Evolutionary conservation across 352 stramenopile species (phyloP).

Genomic region (Pythium vanterpoolii): DNA sequence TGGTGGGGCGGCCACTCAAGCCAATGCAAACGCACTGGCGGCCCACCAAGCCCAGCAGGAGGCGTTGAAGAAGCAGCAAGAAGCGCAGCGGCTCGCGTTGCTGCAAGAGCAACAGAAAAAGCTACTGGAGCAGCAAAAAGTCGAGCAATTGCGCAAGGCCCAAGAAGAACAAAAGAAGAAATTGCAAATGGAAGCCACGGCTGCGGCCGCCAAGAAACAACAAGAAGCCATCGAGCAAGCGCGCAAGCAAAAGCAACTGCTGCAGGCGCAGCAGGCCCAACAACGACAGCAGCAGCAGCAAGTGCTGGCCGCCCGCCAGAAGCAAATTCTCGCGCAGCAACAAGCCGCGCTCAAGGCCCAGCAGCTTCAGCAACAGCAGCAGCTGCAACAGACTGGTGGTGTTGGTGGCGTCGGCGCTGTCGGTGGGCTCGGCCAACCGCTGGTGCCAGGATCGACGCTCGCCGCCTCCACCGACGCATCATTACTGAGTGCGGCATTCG

Average conservation of each 20-base stretch:
- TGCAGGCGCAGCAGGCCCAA: constrained; percentile 40
- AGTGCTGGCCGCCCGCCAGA: constrained; percentile 21
- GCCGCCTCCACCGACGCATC: constrained; percentile 11
- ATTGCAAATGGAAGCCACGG: constrained; percentile 52
- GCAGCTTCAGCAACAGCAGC: constrained; percentile 15
- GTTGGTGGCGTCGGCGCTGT: constrained; percentile 12
- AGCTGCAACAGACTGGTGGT: constrained; percentile 2
- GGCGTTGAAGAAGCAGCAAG: constrained; percentile 63
- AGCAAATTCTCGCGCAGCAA: constrained; percentile 45
- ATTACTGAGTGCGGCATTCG: constrained; percentile 7
- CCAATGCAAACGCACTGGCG: constrained; percentile 12
- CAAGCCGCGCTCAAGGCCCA: constrained; percentile 20
- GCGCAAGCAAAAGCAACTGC: constrained; percentile 62
- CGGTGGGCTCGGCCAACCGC: not conserved
- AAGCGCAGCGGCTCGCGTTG: constrained; percentile 48
- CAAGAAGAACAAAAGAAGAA: constrained; percentile 70
- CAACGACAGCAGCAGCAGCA: constrained; percentile 25
- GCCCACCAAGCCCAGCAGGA: constrained; percentile 35
- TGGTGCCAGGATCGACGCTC: not conserved
- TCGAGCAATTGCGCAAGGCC: constrained; percentile 56
- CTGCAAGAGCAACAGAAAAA: constrained; percentile 73
- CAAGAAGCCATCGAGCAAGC: constrained; percentile 60
- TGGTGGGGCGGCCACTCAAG: constrained; percentile 26
- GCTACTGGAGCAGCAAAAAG: constrained; percentile 60
- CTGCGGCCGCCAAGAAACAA: constrained; percentile 47